These are phyloP conservation scores for Uronychia setigera DNA, from an alignment of 73 alveolate species.

Conservation along the genomic window DNA sequence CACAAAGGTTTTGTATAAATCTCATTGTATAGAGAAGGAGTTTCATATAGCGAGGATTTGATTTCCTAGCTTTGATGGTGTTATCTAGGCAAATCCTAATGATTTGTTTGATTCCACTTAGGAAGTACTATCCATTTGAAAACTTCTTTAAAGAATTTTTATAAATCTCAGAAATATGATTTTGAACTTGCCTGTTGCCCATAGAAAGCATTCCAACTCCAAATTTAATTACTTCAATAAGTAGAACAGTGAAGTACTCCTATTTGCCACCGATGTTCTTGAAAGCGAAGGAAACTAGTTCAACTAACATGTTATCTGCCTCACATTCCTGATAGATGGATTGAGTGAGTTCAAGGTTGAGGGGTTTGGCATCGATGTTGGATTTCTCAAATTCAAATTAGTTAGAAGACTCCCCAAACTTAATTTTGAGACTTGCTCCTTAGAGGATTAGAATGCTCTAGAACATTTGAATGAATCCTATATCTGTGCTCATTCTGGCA, in stretches of 20 bases:
- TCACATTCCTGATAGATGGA: not conserved
- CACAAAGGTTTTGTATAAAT: conserved; percentile 4
- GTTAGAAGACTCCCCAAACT: not conserved
- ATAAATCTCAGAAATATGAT: not conserved
- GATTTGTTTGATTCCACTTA: conserved; percentile 1
- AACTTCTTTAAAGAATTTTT: not conserved
- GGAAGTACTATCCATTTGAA: conserved; percentile 2
- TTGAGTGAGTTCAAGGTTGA: not conserved
- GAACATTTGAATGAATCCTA: not conserved
- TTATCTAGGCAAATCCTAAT: not conserved
- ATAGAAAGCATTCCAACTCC: conserved; percentile 7
- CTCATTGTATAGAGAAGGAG: not conserved
- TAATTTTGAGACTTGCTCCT: not conserved
- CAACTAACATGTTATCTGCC: conserved; percentile 5
- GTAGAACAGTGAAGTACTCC: not conserved
- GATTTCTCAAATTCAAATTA: not conserved
- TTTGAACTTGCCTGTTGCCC: not conserved
- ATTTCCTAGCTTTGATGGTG: not conserved
- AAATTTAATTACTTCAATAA: not conserved
- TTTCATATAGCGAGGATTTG: not conserved
- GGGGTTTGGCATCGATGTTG: not conserved
- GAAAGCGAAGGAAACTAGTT: not conserved
- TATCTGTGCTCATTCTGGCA: not conserved
- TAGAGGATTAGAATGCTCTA: not conserved
- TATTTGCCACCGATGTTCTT: conserved; percentile 8